Evolutionary conservation across 306 rosid genomes (phyloP), one percentile per base, ranked within the genome.

Genomic region (Prunus mongolica): DNA sequence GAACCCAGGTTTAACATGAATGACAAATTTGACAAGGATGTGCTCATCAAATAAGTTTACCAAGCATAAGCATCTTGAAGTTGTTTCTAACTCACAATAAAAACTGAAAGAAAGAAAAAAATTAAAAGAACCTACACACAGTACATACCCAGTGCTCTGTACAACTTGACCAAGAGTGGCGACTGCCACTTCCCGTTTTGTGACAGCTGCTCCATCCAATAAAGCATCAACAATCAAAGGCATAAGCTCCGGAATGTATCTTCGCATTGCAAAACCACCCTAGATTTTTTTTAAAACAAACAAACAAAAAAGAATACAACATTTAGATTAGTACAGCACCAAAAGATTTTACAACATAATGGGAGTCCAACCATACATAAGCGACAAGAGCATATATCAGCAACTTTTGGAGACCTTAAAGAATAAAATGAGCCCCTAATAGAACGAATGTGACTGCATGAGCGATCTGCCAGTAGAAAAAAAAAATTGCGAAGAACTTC

Each of bases 191-290:
- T 95, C 99, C 54, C 99, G 97, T 79, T 95, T 92, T 52, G 89
- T 63, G 67, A 90, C 97, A 44, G 99, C 93, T 49, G 99, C 93
- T 69, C 99, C 99, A 88, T 95, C 99, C 90, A 88, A 71, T 80
- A 95, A 84, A 78, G 99, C 99, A 0, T 95, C 99, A 81, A 92
- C 96, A 65, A 95, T 95, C 82, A 92, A 87, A 66, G 99, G 99
- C 99, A 95, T 92, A 76, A 95, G 99, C 86, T 92, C 97, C 20
- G 97, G 96, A 82, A 95, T 89, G 88, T 91, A 95, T 83, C 87
- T 94, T 87, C 97, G 91, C 99, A 95, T 95, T 41, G 91, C 95
- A 84, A 85, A 95, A 77, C 99, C 97, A 66, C 97, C 99, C 99
- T 95, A 84, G 19, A 28, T 46, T 38, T 38, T 38, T 38, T 1